Conservation (phyloP, 2,329 filamentous ascomycete species). For the Stemphylium lycopersici region DNA sequence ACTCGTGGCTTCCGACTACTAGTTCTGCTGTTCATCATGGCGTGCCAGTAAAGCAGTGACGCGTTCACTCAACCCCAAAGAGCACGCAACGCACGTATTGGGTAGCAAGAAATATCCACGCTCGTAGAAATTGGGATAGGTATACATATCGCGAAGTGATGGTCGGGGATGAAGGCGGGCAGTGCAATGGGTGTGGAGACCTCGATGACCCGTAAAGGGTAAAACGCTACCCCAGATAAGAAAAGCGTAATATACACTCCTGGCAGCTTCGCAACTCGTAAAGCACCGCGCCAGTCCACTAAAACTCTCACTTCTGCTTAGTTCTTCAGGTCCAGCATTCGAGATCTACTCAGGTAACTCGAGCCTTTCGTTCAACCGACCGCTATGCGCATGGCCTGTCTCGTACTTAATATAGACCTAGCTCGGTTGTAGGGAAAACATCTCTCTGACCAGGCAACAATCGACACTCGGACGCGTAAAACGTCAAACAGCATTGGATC, state of each 20-base stretch:
- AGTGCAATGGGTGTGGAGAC: neutral
- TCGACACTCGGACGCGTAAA: no score
- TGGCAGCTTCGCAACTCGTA: neutral
- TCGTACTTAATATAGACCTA: no score
- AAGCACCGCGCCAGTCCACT: neutral
- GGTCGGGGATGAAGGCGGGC: neutral
- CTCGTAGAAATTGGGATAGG: neutral
- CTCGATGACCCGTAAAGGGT: neutral
- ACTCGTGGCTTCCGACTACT: neutral
- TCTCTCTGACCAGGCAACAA: no score
- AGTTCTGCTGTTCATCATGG: neutral
- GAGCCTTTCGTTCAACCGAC: no score
- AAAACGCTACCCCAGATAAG: neutral
- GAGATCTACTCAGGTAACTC: no score
- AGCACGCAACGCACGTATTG: neutral
- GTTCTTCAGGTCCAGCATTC: no score
- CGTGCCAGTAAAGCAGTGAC: neutral
- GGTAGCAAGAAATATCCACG: neutral
- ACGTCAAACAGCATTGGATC: no score
- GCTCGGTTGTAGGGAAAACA: neutral
- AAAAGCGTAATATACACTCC: neutral
- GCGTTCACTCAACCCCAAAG: neutral
- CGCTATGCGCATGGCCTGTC: no score
- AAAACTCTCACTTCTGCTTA: no score
- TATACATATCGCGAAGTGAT: neutral